Conservation (phyloP, 352 stramenopile species). For the Achlya hypogyna region DNA sequence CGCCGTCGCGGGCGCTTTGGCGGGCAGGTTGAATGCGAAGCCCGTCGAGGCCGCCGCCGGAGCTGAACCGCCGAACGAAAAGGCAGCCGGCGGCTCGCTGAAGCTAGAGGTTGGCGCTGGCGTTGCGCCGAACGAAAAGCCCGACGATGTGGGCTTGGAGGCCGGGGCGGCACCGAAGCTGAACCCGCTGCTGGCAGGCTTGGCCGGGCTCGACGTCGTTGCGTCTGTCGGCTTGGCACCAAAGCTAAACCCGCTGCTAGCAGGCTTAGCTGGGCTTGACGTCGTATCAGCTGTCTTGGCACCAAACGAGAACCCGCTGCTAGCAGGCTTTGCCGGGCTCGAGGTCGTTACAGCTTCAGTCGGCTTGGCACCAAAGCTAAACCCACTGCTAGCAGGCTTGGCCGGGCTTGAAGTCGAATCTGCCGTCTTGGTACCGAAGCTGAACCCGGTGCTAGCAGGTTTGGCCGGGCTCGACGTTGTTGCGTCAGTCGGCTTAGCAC, state of each 20-base stretch:
- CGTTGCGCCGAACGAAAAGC: constrained; percentile 38
- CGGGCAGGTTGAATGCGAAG: constrained; percentile 22
- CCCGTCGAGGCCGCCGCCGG: background rate
- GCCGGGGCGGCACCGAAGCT: constrained; percentile 24
- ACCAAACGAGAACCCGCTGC: constrained; percentile 17
- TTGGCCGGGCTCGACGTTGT: background rate
- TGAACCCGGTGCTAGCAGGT: constrained; percentile 9
- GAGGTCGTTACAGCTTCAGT: constrained; percentile 12
- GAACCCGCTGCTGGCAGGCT: constrained; percentile 18
- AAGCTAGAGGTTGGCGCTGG: background rate
- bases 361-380: constrained; percentile 17
- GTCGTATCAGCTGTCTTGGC: constrained; percentile 13
- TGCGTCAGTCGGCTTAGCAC: background rate
- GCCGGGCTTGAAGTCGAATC: background rate
- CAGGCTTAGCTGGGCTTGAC: background rate
- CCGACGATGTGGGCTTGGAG: constrained; percentile 24
- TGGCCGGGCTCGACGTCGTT: constrained; percentile 1
- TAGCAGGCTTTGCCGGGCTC: background rate
- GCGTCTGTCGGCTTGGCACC: background rate
- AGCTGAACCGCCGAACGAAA: constrained; percentile 16
- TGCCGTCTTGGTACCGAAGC: constrained; percentile 16
- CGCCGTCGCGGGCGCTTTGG: constrained; percentile 20
- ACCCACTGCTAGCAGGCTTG: constrained; percentile 8
- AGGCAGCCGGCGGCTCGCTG: constrained; percentile 2
- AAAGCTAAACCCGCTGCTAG: constrained; percentile 19